Base-by-base conservation (phyloP, 1,284 basidiomycete species). In the Porphyrellus sp. region DNA sequence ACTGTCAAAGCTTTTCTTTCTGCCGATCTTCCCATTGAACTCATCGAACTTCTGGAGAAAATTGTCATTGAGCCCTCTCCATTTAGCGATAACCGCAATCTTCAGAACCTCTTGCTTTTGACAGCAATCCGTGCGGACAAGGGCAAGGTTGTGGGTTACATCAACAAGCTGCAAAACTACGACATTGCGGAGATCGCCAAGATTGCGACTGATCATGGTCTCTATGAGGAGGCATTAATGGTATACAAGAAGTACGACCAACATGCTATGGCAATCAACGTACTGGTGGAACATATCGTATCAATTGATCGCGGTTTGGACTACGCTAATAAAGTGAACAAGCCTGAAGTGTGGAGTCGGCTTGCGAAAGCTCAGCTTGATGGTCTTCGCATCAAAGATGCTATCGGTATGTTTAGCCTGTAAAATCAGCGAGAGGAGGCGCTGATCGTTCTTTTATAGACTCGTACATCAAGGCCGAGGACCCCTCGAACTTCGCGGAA, bases 341-440 rank as follows among this genome's bases (percentile, higher is more conserved):
- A 88, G 72, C 94, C 97, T 27, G 93, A 93, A 61, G 93, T 99
- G 27, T 99, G 97, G 97, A 93, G 89, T 63, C 78, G 97, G 49
- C 83, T 99, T 60, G 97, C 92, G 37, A 99, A 99, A 74, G 97
- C 97, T n/a, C 97, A 99, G 74, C 83, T 99, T 52, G 97, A 99
- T 71, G 97, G 97, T 63, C 81, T 99, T 55, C 91, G 97, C 45
- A 91, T 99, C 77, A 99, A 98, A 75, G 97, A 99, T 67, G 86
- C 97, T 35, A 98, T 99, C 64, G 93, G 89, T 91, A 63, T 48
- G 79, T 53, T 24, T 45, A 27, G 27, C 24, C 9, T 28, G n/a
- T 38, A 31, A 42, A 11, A 15, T n/a, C 13, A 20, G 31, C 8
- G 30, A 35, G 25, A 38, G 35, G 28, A 24, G 41, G 46, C 24